Conservation (phyloP, 805 yeast genomes). For the Pichia occidentalis region DNA sequence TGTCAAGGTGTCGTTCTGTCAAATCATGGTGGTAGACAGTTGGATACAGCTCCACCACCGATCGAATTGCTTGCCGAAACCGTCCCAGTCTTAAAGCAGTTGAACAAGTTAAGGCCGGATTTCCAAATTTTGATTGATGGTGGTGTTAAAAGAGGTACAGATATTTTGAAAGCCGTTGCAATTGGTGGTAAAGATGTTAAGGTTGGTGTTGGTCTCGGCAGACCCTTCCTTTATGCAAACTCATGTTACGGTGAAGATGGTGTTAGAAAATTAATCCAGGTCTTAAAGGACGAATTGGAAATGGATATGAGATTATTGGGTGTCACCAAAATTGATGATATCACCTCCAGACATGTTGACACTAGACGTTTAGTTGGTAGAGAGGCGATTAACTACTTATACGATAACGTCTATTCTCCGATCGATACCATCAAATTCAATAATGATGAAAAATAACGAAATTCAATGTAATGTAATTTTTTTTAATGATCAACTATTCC, state of each 20-base stretch:
- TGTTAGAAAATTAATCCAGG: constrained; percentile 50
- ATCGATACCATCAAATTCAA: constrained; percentile 25
- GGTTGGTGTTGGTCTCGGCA: constrained; percentile 63
- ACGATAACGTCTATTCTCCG: constrained; percentile 26
- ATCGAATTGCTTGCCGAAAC: constrained; percentile 69
- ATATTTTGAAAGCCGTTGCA: constrained; percentile 58
- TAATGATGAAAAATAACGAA: constrained; percentile 19
- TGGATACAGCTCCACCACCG: constrained; percentile 77
- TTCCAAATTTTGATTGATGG: constrained; percentile 62
- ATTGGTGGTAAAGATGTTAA: constrained; percentile 68
- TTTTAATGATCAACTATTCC: constrained; percentile 3
- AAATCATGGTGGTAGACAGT: constrained; percentile 87
- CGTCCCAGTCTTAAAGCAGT: constrained; percentile 42
- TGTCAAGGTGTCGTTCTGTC: constrained; percentile 75
- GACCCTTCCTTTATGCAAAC: constrained; percentile 61
- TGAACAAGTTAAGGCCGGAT: constrained; percentile 40
- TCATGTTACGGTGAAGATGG: constrained; percentile 60
- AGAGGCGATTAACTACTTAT: constrained; percentile 28
- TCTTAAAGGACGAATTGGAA: constrained; percentile 62
- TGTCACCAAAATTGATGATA: constrained; percentile 51
- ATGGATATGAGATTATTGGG: constrained; percentile 81
- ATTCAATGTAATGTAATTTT: background rate
- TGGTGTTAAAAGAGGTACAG: constrained; percentile 65
- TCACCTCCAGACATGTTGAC: constrained; percentile 60
- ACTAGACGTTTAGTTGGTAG: constrained; percentile 31